Evolutionary conservation across 2,329 filamentous ascomycete genomes (phyloP).

Genomic region (Rutstroemia sp.): DNA sequence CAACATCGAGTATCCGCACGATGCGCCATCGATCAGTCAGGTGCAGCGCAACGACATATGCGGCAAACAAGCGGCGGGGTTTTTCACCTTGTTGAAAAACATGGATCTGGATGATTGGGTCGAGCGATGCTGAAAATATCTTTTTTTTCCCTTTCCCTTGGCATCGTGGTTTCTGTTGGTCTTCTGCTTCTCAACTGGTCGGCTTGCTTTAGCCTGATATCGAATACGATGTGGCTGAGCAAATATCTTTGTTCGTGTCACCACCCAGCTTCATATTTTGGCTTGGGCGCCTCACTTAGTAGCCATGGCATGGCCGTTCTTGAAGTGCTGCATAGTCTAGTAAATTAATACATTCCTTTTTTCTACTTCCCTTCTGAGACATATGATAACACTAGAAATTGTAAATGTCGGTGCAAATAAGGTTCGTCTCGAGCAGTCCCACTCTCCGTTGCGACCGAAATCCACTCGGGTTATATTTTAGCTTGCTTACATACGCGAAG

Average conservation of each 20-base stretch:
- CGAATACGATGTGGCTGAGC: conserved; percentile 2
- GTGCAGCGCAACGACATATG: conserved; percentile 3
- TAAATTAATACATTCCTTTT: neutral
- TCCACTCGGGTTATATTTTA: no score
- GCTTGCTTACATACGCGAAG: no score
- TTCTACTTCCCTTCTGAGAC: neutral
- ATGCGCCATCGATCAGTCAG: conserved; percentile 3
- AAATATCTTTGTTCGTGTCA: neutral
- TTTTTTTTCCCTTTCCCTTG: neutral
- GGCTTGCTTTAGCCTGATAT: neutral
- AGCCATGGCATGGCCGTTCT: neutral
- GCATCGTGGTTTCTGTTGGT: no score
- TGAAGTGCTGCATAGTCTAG: neutral
- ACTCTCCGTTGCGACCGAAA: no score
- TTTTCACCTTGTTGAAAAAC: conserved; percentile 14
- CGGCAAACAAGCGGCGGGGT: conserved; percentile 1
- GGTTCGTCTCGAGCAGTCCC: no score
- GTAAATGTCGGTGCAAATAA: no score
- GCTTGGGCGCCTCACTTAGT: no score
- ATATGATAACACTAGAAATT: no score
- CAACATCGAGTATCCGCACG: conserved; percentile 61
- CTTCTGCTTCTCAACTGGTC: no score
- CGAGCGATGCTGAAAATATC: neutral
- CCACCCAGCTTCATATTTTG: neutral
- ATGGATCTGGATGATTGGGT: conserved; percentile 15